Base-by-base conservation (phyloP, 306 rosid genomes). In the Lathyrus sativus region DNA sequence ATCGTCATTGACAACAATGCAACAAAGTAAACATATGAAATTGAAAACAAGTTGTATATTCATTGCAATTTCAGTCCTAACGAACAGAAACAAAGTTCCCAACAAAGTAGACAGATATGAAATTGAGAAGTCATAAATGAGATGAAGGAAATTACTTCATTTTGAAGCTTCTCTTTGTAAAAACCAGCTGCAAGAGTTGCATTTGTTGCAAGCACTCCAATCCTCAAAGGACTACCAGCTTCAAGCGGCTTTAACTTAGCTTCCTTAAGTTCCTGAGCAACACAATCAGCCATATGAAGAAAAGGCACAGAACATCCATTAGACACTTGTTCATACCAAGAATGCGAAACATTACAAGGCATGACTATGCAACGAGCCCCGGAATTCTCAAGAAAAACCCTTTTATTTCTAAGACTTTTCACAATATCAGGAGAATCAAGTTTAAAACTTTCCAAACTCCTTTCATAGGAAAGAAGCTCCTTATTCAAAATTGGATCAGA, bases 311-410 rank as follows among this genome's bases (percentile, higher is more conserved):
- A 78, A 79, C 90, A 79, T 2, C 87, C 96, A 14, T 76, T 61
- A 0, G 88, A 85, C 19, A 85, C 84, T 81, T 89, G 86, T 65
- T 84, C 89, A 75, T 87, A 81, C 95, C 95, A 87, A 72, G 81
- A 82, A 85, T 91, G 98, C 61, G 88, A 89, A 5, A 89, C 61
- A 39, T 89, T 89, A 78, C 95, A 91, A 74, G 96, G 98, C 95
- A 82, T 87, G 46, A 91, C 95, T 19, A 91, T 80, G 77, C 91
- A 91, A 69, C 79, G 22, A 55, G 90, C 88, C 58, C 90, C 96
- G 2, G 90, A 84, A 28, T 84, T 84, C 85, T 87, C 97, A 11
- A 91, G 90, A 76, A 82, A 89, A 12, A 9, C 72, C 77, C 88
- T 75, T 58, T 89, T 87, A 33, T 75, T 79, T 74, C 61, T 70